Evolutionary conservation across 2,329 filamentous ascomycete genomes (phyloP), one percentile per base, ranked within the genome.

Genomic region (Phialemoniopsis sp.): DNA sequence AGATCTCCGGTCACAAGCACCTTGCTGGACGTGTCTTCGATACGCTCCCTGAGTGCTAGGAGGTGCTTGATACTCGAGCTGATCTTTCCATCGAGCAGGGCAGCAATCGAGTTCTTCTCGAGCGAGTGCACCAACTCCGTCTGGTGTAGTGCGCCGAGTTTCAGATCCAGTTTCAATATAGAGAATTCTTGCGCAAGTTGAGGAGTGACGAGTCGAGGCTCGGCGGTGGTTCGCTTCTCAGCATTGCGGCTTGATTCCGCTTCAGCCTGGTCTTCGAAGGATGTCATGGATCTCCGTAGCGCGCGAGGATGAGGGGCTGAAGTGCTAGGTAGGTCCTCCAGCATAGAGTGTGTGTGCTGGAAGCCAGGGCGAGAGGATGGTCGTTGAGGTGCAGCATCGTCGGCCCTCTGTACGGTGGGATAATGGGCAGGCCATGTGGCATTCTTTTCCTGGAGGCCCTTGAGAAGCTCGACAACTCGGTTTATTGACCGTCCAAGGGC

Each of bases 151-250:
- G 86, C 73, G 26, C 91, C 90, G 40, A 98, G 76, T 65, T 96
- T 95, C 41, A 98, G 67, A 59, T 98, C 93, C 45, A 98, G 71
- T 66, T 97, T 98, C 48, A 98, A 66, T 26, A 98, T 84, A 1
- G 91, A 97, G 53, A 97, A 96, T 55, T 98, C 90, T 49, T 95
- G 89, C 4, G 90, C 88, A 46, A 97, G 89, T 61, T 97, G 89
- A 21, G 89, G 88, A 2, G 89, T 89, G 45, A 97, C 84, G 17
- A 98, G 73, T 47, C 93, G 76, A 13, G 91, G 91, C 56, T 95
- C 89, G 5, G 17, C 17, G 9, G 76, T 62, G 4, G 66, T 60
- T 29, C 70, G 58, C 46, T 82, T 80, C 51, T 87, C 79, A n/a
- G 78, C 82, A 15, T 76, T 67, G 45, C 74, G 78, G 61, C 88